These are phyloP conservation scores for Darksidea phi DNA, from an alignment of 495 filamentous ascomycete genomes.

Conservation along the genomic window DNA sequence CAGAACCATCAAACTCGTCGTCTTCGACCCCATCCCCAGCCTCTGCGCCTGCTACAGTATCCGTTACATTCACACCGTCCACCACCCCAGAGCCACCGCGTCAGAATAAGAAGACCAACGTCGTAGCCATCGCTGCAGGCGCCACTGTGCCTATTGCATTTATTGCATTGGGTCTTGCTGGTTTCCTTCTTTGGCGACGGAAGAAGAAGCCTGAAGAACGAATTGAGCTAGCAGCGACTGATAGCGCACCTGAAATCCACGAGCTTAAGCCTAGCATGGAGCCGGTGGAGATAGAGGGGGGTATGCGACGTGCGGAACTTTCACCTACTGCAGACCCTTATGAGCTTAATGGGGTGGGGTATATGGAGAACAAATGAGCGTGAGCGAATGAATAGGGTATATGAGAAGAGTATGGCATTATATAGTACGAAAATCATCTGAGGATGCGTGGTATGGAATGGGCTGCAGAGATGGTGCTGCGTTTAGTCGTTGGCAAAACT, in stretches of 20 bases:
- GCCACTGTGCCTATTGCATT: slow-evolving; percentile 2
- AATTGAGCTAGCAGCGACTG: neutral
- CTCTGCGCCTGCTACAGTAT: slow-evolving; percentile 2
- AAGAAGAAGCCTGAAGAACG: neutral
- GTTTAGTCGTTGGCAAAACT: no score
- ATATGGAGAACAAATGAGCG: no score
- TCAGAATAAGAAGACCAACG: neutral
- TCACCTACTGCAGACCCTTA: slow-evolving; percentile 6
- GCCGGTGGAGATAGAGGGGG: no score
- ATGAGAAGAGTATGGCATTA: no score
- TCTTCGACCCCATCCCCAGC: neutral
- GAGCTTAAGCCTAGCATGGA: no score
- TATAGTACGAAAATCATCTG: slow-evolving; percentile 7
- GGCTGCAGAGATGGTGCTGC: no score
- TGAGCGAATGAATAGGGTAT: no score
- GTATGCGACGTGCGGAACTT: no score
- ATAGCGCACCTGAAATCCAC: no score
- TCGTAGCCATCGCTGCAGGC: slow-evolving; percentile 4
- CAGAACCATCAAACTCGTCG: neutral
- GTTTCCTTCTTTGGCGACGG: slow-evolving; percentile 1
- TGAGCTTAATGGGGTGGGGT: no score
- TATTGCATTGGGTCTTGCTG: neutral
- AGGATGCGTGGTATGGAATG: neutral
- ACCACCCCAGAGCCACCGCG: neutral
- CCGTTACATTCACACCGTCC: neutral